These are phyloP conservation scores for Luffa aegyptiaca DNA, from an alignment of 306 rosid genomes.

Conservation along the genomic window DNA sequence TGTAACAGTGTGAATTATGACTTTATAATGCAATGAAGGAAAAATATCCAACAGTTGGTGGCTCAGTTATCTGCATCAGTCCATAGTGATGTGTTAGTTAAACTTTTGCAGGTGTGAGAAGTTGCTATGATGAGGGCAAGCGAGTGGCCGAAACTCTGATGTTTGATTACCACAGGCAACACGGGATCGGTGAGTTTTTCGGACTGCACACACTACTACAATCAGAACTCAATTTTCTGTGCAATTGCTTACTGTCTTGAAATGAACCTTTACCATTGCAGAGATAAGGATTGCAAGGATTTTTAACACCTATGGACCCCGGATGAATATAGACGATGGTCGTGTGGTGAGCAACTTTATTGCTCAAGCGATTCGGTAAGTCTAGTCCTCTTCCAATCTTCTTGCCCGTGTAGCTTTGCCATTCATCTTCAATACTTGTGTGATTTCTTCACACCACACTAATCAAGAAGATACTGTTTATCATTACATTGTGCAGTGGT, in stretches of 20 bases:
- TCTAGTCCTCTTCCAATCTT: neutral
- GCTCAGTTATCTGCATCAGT: neutral
- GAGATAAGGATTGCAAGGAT: slow-evolving; percentile 94
- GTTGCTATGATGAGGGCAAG: slow-evolving; percentile 98
- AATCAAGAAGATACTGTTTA: neutral
- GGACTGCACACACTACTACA: neutral
- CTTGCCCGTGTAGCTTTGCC: neutral
- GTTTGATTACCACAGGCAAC: slow-evolving; percentile 98
- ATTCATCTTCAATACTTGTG: neutral
- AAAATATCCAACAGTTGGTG: neutral
- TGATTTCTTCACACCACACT: neutral
- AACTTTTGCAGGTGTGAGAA: slow-evolving; percentile 50
- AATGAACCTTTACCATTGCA: slow-evolving; percentile 1
- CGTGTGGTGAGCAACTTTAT: slow-evolving; percentile 98
- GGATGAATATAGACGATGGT: slow-evolving; percentile 97
- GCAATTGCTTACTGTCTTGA: neutral
- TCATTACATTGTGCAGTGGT: slow-evolving; percentile 31
- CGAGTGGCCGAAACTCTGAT: slow-evolving; percentile 98
- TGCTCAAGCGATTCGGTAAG: slow-evolving; percentile 93
- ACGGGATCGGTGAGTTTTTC: slow-evolving; percentile 53
- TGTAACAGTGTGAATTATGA: neutral
- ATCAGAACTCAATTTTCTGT: neutral
- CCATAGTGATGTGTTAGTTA: neutral
- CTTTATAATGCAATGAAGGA: neutral
- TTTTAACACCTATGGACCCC: slow-evolving; percentile 97